Conservation (phyloP, 2,329 filamentous ascomycete genomes). For the Claviceps arundinis region DNA sequence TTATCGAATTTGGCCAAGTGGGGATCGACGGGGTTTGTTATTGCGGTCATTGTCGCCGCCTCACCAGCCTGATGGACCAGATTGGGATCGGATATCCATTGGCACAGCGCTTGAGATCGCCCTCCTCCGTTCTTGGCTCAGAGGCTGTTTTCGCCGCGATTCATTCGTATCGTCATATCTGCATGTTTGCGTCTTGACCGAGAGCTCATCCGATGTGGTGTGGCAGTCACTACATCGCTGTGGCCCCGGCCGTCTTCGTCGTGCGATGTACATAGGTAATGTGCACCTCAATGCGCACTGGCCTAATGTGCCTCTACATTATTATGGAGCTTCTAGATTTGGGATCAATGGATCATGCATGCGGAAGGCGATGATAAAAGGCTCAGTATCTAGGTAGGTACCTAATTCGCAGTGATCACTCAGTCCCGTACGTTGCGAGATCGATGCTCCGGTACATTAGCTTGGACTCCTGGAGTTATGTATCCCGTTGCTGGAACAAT, state of each 20-base stretch:
- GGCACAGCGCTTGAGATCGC: background rate
- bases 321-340: background rate
- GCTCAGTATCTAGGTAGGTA: background rate
- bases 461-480: too few relatives aligned
- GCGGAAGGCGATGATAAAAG: background rate
- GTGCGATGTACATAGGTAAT: too few relatives aligned
- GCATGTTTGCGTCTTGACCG: background rate
- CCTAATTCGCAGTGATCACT: too few relatives aligned
- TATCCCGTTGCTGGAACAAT: too few relatives aligned
- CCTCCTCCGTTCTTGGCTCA: background rate
- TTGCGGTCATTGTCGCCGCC: background rate
- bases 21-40: background rate
- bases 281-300: too few relatives aligned
- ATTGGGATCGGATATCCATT: background rate
- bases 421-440: too few relatives aligned
- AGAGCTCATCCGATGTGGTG: background rate
- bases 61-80: background rate
- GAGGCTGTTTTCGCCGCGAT: background rate
- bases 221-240: background rate
- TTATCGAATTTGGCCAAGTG: background rate
- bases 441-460: too few relatives aligned
- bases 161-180: background rate
- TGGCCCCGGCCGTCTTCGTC: background rate
- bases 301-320: background rate
- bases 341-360: background rate